These are phyloP conservation scores for Apiospora koreana DNA, from an alignment of 2,329 filamentous ascomycete genomes.

Conservation along the genomic window DNA sequence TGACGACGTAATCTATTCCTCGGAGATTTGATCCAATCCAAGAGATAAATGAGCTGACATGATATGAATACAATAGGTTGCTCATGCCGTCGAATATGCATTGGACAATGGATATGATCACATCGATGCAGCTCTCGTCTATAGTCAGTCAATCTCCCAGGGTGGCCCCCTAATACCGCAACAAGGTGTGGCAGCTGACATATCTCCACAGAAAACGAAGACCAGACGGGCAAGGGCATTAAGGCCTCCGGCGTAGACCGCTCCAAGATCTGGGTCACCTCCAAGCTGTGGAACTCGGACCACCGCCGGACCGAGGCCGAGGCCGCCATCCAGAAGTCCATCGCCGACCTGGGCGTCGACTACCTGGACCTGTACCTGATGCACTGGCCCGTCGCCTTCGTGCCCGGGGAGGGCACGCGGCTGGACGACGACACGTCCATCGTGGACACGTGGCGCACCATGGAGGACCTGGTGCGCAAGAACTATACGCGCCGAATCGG, in stretches of 20 bases:
- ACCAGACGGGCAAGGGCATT: conserved; percentile 49
- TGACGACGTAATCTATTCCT: conserved; percentile 19
- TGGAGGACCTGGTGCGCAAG: conserved; percentile 55
- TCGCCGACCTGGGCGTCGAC: conserved; percentile 63
- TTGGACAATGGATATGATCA: conserved; percentile 30
- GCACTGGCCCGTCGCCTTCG: conserved; percentile 55
- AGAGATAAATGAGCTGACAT: not conserved
- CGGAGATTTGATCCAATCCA: not conserved
- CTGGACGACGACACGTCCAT: conserved; percentile 31
- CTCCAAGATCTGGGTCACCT: conserved; percentile 64
- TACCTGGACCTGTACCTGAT: conserved; percentile 73
- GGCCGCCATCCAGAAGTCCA: conserved; percentile 58
- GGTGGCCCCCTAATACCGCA: too few relatives aligned
- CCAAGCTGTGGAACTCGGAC: conserved; percentile 67
- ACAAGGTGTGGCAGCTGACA: not conserved
- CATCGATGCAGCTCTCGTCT: conserved; percentile 31
- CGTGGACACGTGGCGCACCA: conserved; percentile 56
- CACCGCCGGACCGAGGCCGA: conserved; percentile 64
- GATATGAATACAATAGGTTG: conserved; percentile 20
- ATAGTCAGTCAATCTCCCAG: conserved; percentile 20
- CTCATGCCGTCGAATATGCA: conserved; percentile 31
- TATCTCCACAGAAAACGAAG: conserved; percentile 42
- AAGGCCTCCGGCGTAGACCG: conserved; percentile 47
- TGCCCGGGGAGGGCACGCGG: conserved; percentile 27
- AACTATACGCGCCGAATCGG: conserved; percentile 59